Evolutionary conservation across 441 rosid genomes (phyloP).

Genomic region (Syzygium malaccense): DNA sequence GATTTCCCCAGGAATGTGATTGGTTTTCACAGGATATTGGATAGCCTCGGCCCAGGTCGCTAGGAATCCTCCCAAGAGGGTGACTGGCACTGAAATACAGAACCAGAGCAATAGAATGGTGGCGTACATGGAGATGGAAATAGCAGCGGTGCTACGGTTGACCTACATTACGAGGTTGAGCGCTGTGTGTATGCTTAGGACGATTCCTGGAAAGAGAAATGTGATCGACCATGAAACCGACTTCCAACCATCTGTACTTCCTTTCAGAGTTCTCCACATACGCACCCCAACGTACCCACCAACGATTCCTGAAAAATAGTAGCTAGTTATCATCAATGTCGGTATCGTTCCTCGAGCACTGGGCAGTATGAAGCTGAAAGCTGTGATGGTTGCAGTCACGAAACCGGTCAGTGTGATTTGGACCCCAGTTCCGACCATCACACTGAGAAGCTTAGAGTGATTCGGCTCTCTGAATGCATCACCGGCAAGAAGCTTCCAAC

Average conservation of each 20-base stretch:
- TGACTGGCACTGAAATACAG: slow-evolving; percentile 84
- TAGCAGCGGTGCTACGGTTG: slow-evolving; percentile 73
- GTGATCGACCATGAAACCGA: slow-evolving; percentile 69
- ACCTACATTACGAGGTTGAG: slow-evolving; percentile 67
- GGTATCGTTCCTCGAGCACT: slow-evolving; percentile 71
- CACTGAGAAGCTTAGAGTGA: slow-evolving; percentile 53
- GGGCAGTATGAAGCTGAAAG: slow-evolving; percentile 77
- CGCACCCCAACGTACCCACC: slow-evolving; percentile 77
- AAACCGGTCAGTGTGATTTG: slow-evolving; percentile 76
- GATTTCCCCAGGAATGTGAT: slow-evolving; percentile 76
- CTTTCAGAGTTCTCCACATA: slow-evolving; percentile 59
- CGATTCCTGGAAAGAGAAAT: slow-evolving; percentile 79
- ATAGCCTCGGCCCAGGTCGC: slow-evolving; percentile 53
- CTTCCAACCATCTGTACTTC: slow-evolving; percentile 67
- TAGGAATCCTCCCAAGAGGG: slow-evolving; percentile 63
- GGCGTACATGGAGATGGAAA: slow-evolving; percentile 55
- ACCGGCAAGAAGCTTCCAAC: slow-evolving; percentile 82
- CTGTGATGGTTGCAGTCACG: slow-evolving; percentile 64
- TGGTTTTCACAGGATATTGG: slow-evolving; percentile 73
- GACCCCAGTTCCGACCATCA: slow-evolving; percentile 76
- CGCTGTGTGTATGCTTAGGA: slow-evolving; percentile 44
- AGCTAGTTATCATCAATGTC: slow-evolving; percentile 67
- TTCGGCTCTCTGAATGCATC: slow-evolving; percentile 75
- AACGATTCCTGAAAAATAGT: slow-evolving; percentile 64
- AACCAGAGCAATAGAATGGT: slow-evolving; percentile 59